Evolutionary conservation across 2,329 filamentous ascomycete genomes (phyloP).

Genomic region (Davidsoniella neocaledoniae): DNA sequence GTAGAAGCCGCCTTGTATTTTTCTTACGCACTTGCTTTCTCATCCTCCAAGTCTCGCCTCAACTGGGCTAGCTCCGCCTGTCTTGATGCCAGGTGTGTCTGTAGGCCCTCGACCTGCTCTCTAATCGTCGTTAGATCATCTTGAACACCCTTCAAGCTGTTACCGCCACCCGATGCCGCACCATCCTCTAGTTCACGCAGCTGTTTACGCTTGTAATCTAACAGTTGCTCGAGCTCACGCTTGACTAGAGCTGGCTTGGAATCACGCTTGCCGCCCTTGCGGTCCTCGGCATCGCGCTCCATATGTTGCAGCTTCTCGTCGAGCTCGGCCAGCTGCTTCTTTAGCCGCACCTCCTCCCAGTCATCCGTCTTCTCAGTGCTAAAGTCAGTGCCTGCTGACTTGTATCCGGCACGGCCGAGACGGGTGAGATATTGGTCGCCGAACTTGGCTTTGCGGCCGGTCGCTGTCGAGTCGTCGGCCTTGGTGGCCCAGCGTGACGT

Average conservation of each 20-base stretch:
- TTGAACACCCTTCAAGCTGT: slow-evolving; percentile 53
- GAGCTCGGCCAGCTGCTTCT: slow-evolving; percentile 79
- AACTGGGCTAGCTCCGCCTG: slow-evolving; percentile 62
- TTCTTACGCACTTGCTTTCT: slow-evolving; percentile 42
- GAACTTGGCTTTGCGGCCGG: slow-evolving; percentile 89
- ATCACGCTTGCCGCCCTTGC: slow-evolving; percentile 47
- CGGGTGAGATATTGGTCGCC: slow-evolving; percentile 91
- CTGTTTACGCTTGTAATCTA: slow-evolving; percentile 84
- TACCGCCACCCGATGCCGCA: slow-evolving; percentile 45
- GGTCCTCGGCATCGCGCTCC: slow-evolving; percentile 52
- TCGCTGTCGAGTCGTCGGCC: slow-evolving; percentile 62
- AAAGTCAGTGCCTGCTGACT: slow-evolving; percentile 79
- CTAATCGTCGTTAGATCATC: slow-evolving; percentile 83
- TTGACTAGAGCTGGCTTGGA: slow-evolving; percentile 84
- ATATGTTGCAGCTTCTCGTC: slow-evolving; percentile 77
- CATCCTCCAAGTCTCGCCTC: slow-evolving; percentile 69
- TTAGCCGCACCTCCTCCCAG: slow-evolving; percentile 92
- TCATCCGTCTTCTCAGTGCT: slow-evolving; percentile 72
- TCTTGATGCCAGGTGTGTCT: slow-evolving; percentile 61
- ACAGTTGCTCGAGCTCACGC: slow-evolving; percentile 77
- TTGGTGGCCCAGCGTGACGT: slow-evolving; percentile 65
- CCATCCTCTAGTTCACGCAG: slow-evolving; percentile 60
- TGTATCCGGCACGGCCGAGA: slow-evolving; percentile 68
- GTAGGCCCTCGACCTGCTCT: slow-evolving; percentile 85
- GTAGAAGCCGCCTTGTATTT: too few relatives aligned